Base-by-base conservation (phyloP, 768 basidiomycete genomes). In the Macrocybe gigantea region DNA sequence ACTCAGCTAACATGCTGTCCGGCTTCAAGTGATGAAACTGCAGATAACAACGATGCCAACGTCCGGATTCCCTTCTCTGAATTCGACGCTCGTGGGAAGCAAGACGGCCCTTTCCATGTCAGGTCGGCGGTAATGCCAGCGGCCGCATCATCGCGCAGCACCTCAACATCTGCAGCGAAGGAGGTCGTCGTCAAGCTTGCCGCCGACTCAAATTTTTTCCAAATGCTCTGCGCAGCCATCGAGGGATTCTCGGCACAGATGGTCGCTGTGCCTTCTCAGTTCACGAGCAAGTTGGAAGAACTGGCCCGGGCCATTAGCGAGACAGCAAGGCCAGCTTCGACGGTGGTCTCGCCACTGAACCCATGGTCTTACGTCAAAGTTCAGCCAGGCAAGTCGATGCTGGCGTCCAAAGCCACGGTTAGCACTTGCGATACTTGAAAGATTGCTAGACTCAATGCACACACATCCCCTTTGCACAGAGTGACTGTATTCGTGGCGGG, bases 401-500 rank as follows among this genome's bases (percentile, higher is more conserved):
- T 22, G 22, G 22, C 22, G 22, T 4, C 22, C 22, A 22, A 22
- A 22, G 22, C 22, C 4, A 22, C 22, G 22, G 22, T 22, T 22
- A 22, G 22, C 22, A 22, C 22, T 22, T 22, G 22, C 22, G 22
- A 22, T 22, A 22, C 22, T 9, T 12, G 38, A 13, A 50, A 47
- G 42, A n/a, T 33, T n/a, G 35, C 53, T 33, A 53, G 51, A 10
- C n/a, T 51, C 41, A 54, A 56, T 3, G 44, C 33, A 56, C 2
- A 72, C 71, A 52, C 64, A 67, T 48, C 36, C 14, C 32, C 15
- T 40, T 10, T 29, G 37, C 6, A 8, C 38, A 77, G 74, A 74
- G 69, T 8, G 93, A 97, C 65, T 97, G 6, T 92, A 89, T 60
- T 75, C 80, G 5, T 96, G 94, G 94, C 72, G 94, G 15, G 83